A percentile compares a stretch with the other conserved stretches of the same genome.
Conservation (phyloP, 164 flowering plant genomes). For the Vitis cinerea region DNA sequence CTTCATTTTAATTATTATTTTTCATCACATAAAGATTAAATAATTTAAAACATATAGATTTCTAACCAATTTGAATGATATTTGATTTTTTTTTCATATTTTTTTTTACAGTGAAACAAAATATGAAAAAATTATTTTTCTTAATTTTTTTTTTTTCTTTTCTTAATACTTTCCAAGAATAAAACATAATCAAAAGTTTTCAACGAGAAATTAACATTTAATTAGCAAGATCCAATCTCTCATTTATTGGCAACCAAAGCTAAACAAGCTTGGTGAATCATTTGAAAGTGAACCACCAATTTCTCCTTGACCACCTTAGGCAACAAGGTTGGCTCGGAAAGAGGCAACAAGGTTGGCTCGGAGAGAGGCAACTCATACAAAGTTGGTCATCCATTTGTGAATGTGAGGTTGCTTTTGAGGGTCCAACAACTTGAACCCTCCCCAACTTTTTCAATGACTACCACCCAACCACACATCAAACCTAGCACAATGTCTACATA, state of each 20-base stretch:
- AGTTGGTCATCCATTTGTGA: background rate
- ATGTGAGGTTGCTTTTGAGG: background rate
- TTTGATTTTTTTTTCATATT: too few relatives aligned
- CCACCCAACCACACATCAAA: conserved; percentile 1
- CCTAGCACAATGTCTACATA: conserved; percentile 3
- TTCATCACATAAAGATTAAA: too few relatives aligned
- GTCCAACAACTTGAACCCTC: background rate
- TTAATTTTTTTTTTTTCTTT: too few relatives aligned
- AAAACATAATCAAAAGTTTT: too few relatives aligned
- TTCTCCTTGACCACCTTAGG: background rate
- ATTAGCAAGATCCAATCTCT: too few relatives aligned
- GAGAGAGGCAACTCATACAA: background rate
- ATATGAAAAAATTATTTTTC: too few relatives aligned
- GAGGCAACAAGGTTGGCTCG: background rate
- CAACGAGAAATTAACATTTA: too few relatives aligned
- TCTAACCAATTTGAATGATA: too few relatives aligned
- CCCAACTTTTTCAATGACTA: background rate
- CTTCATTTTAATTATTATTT: too few relatives aligned
- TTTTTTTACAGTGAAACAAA: too few relatives aligned
- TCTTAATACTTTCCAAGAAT: too few relatives aligned
- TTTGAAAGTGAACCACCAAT: background rate
- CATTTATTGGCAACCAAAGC: background rate
- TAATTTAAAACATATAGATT: too few relatives aligned
- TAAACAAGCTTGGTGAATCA: background rate
- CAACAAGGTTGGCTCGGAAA: background rate